These are phyloP conservation scores for Chlamydomonas asymmetrica DNA, from an alignment of 139 green algal genomes.

Conservation along the genomic window DNA sequence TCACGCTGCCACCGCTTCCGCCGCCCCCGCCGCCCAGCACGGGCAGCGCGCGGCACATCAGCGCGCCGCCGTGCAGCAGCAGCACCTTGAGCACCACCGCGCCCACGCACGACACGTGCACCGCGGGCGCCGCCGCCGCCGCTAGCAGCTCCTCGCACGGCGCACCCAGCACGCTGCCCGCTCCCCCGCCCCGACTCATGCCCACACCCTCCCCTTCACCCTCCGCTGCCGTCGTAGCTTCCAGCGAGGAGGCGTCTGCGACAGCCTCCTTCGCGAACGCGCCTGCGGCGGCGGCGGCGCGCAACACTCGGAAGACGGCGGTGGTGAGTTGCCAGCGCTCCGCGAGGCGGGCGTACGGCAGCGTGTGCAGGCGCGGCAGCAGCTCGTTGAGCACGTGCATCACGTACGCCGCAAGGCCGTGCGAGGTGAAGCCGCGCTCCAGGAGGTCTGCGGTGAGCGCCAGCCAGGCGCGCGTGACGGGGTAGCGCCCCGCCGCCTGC, in stretches of 20 bases:
- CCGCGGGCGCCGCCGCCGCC: neutral
- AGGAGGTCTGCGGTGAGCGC: slow-evolving; percentile 43
- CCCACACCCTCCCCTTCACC: neutral
- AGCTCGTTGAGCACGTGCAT: slow-evolving; percentile 42
- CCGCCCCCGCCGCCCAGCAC: neutral
- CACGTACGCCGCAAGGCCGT: slow-evolving; percentile 13
- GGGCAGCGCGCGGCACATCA: slow-evolving; percentile 23
- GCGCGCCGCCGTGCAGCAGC: slow-evolving; percentile 28
- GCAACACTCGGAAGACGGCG: slow-evolving; percentile 42
- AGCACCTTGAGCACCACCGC: slow-evolving; percentile 27
- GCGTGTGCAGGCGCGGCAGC: slow-evolving; percentile 34
- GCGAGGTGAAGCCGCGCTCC: slow-evolving; percentile 10
- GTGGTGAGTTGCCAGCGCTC: slow-evolving; percentile 47
- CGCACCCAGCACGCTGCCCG: neutral
- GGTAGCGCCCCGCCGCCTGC: slow-evolving; percentile 39
- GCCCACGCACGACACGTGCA: slow-evolving; percentile 17
- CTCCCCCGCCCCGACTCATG: neutral
- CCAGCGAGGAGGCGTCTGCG: too few relatives aligned
- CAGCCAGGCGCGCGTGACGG: slow-evolving; percentile 45
- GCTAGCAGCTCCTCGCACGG: neutral
- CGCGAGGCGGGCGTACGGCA: slow-evolving; percentile 24
- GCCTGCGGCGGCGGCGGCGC: slow-evolving; percentile 24
- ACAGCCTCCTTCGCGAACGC: slow-evolving; percentile 6
- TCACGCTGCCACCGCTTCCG: too few relatives aligned
- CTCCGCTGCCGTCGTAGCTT: neutral